Evolutionary conservation across 1,139 yeast genomes (phyloP).

Genomic region (Debaryomyces sp.): DNA sequence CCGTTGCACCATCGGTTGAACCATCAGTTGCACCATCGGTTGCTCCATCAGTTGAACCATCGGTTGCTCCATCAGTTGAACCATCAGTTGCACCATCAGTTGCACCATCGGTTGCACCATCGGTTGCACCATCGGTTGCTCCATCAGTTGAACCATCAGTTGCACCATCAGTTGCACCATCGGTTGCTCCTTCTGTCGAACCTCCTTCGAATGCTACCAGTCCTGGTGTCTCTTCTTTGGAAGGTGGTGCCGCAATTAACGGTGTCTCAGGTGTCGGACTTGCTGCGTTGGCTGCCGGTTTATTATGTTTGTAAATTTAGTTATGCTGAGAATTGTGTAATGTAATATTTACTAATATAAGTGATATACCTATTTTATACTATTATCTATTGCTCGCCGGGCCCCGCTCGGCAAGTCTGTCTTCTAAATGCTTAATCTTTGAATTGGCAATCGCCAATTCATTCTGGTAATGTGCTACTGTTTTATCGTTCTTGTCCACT

Average conservation of each 20-base stretch:
- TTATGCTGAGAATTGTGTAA: not conserved
- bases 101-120: slow-evolving; percentile 5
- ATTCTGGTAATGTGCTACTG: slow-evolving; percentile 12
- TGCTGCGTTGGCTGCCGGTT: slow-evolving; percentile 35
- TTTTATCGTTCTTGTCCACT: slow-evolving; percentile 15
- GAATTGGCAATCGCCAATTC: slow-evolving; percentile 17
- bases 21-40: slow-evolving; percentile 10
- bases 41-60: not conserved
- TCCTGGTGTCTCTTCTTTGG: slow-evolving; percentile 20
- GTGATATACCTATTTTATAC: not conserved
- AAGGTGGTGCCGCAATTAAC: slow-evolving; percentile 18
- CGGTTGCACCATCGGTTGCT: slow-evolving; percentile 3
- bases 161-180: slow-evolving; percentile 2
- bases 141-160: slow-evolving; percentile 9
- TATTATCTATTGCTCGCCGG: not conserved
- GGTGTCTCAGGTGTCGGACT: slow-evolving; percentile 27
- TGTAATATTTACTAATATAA: slow-evolving; percentile 2
- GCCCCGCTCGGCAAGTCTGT: slow-evolving; percentile 6
- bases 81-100: slow-evolving; percentile 9
- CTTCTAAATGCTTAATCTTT: slow-evolving; percentile 17
- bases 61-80: slow-evolving; percentile 7
- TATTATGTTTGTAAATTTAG: slow-evolving; percentile 32
- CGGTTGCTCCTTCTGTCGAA: not conserved
- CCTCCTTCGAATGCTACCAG: slow-evolving; percentile 15
- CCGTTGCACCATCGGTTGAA: slow-evolving; percentile 9